Evolutionary conservation across 2,329 filamentous ascomycete genomes (phyloP).

Genomic region (Fusarium papillatum): DNA sequence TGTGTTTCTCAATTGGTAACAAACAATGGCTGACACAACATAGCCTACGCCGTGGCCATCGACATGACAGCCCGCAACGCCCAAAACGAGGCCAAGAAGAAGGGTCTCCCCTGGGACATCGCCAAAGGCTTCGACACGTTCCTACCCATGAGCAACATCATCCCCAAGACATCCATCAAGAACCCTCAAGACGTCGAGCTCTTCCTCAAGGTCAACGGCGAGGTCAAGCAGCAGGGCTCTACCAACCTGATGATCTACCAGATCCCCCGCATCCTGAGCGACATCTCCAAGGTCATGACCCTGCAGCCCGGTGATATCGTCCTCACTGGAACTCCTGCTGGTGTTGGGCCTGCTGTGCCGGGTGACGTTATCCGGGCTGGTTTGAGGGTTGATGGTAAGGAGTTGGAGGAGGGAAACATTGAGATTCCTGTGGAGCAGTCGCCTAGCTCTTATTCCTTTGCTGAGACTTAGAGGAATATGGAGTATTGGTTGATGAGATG

Average conservation of each 20-base stretch:
- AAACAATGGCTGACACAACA: slow-evolving; percentile 7
- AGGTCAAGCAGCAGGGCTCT: slow-evolving; percentile 85
- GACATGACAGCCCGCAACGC: slow-evolving; percentile 98
- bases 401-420: slow-evolving; percentile 87
- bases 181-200: slow-evolving; percentile 92
- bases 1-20: background rate
- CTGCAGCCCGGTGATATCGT: slow-evolving; percentile 93
- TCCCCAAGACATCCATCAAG: slow-evolving; percentile 83
- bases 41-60: slow-evolving; percentile 90
- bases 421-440: slow-evolving; percentile 88
- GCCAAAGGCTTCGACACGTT: slow-evolving; percentile 99
- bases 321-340: slow-evolving; percentile 97
- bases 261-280: slow-evolving; percentile 88
- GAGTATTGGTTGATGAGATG: background rate
- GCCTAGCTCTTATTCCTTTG: slow-evolving; percentile 82
- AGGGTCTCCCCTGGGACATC: slow-evolving; percentile 93
- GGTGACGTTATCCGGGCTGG: slow-evolving; percentile 92
- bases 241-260: slow-evolving; percentile 96
- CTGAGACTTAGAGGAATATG: slow-evolving; percentile 68
- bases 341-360: slow-evolving; percentile 86
- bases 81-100: slow-evolving; percentile 97
- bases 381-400: slow-evolving; percentile 82
- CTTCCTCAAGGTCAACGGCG: slow-evolving; percentile 86
- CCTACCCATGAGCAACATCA: slow-evolving; percentile 85
- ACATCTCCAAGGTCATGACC: slow-evolving; percentile 96